phyloP scores from a whole-genome alignment of 179 eudicot species.

The Spinacia oleracea region DNA sequence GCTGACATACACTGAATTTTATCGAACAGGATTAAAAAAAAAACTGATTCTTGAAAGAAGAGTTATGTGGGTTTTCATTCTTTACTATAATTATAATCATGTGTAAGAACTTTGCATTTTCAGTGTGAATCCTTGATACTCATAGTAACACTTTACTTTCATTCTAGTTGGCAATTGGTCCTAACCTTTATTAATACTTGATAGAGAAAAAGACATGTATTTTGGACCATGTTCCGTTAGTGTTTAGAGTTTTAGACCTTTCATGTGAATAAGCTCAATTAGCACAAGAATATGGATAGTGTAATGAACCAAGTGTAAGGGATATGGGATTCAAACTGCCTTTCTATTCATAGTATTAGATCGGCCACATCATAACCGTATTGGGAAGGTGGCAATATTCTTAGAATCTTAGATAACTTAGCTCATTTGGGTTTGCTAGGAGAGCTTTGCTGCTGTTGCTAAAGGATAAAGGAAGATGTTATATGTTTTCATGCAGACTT shows the following conservation, averaged over 20 bases:
- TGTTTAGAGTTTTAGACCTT: neutral
- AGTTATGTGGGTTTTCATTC: too few species aligned
- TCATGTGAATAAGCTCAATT: too few species aligned
- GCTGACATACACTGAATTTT: neutral
- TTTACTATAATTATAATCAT: too few species aligned
- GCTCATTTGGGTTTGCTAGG: neutral
- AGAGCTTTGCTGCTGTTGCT: neutral
- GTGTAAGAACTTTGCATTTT: neutral
- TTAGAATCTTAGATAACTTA: neutral
- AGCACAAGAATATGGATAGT: too few species aligned
- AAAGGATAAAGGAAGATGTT: neutral
- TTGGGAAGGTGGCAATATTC: neutral
- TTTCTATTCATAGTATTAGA: too few species aligned
- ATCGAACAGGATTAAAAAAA: too few species aligned
- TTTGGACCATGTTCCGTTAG: neutral
- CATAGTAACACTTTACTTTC: too few species aligned
- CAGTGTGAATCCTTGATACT: neutral
- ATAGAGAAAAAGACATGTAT: neutral
- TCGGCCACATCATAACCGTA: too few species aligned
- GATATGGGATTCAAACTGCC: too few species aligned
- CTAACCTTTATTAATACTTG: neutral
- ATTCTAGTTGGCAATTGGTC: neutral
- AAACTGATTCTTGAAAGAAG: too few species aligned
- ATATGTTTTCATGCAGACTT: neutral
- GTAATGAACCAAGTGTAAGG: too few species aligned